Evolutionary conservation across 129 eudicot species (phyloP), one percentile per base, ranked within the genome.

Genomic region (Flaveria brownii): DNA sequence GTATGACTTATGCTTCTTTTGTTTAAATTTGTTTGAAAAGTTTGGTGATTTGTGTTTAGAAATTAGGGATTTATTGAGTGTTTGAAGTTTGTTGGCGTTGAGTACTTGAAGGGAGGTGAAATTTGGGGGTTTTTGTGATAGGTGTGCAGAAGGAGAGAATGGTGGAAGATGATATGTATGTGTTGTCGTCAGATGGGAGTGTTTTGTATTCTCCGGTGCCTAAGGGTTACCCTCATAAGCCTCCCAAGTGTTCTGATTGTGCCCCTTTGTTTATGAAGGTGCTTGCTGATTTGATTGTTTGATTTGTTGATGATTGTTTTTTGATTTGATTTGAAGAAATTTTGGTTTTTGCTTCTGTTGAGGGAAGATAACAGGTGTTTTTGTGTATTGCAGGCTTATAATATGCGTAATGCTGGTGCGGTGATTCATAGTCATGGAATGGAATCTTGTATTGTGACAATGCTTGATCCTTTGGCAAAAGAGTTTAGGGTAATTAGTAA

Each of bases 81-180:
- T 36, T 36, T 36, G 41, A 47, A 46, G 20, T 61, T 50, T 45
- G 52, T 12, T 56, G 6, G 23, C 41, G 42, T 68, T 43, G 25
- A 70, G 5, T 3, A 5, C 68, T 50, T 49, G 28, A 52, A 18
- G 41, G 41, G 41, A 2, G 33, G 52, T 42, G 28, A 47, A 45
- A 20, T 15, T 49, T 78, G 28, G 60, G 70, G 77, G 75, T 39
- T 43, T 43, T 66, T 52, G 75, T 77, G 65, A 42, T 78, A 94
- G 99, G 99, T 76, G 99, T 95, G 72, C 99, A 95, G 65, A 95
- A 95, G 90, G 99, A 95, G 42, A 86, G 99, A 75, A 95, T 95
- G 97, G 82, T 87, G n/a, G 88, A 86, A 20, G 97, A 91, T 73
- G 99, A 95, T 71, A 95, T 91, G 99, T 95, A 91, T 78, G 90